Evolutionary conservation across 306 rosid species (phyloP).

Genomic region (Corylus avellana): DNA sequence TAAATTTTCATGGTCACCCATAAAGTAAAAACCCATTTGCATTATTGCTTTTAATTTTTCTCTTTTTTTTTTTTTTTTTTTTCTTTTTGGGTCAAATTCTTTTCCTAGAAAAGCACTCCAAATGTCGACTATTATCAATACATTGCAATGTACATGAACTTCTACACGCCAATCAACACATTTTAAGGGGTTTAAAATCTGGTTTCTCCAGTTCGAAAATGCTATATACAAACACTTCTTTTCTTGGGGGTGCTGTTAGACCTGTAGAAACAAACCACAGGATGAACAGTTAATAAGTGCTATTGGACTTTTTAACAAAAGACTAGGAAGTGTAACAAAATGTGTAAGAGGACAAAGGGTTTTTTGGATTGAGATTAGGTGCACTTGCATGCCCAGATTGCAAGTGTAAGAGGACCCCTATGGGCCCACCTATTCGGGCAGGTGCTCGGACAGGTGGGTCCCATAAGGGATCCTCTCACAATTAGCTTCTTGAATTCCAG

Average conservation of each 20-base stretch:
- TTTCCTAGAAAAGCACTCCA: slow-evolving; percentile 32
- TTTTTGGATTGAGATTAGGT: no score
- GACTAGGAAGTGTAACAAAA: not conserved
- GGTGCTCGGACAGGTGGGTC: no score
- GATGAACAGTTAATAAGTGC: not conserved
- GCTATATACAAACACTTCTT: slow-evolving; percentile 47
- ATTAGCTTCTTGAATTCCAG: no score
- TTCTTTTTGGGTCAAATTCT: not conserved
- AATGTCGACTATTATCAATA: slow-evolving; percentile 28
- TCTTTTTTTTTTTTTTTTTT: no score
- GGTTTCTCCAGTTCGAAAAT: slow-evolving; percentile 35
- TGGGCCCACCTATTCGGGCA: no score
- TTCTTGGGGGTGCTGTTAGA: slow-evolving; percentile 36
- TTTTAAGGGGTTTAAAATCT: slow-evolving; percentile 23
- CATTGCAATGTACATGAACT: slow-evolving; percentile 31
- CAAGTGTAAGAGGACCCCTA: no score
- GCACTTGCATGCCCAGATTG: no score
- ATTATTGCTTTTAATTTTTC: not conserved
- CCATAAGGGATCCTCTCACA: no score
- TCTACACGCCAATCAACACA: slow-evolving; percentile 34
- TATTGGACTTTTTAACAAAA: not conserved
- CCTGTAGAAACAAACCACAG: slow-evolving; percentile 38
- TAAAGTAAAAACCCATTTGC: not conserved
- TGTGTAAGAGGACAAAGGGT: no score
- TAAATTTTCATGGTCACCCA: not conserved